These are phyloP conservation scores for Starmerella apis DNA, from an alignment of 805 yeast genomes.

Conservation along the genomic window DNA sequence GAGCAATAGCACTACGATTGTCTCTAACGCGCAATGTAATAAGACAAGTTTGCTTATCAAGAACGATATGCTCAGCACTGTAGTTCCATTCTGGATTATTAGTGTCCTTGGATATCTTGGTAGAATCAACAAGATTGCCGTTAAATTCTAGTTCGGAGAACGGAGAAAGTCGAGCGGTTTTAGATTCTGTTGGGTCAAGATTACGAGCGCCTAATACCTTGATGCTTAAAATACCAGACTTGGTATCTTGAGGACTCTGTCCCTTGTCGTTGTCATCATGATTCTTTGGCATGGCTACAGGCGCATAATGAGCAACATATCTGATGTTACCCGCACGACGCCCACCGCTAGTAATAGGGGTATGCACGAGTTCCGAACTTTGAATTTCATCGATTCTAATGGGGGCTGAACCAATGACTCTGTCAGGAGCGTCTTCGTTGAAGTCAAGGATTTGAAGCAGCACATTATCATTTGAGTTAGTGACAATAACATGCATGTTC, in stretches of 20 bases:
- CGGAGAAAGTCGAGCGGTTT: conserved; percentile 47
- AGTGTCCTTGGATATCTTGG: conserved; percentile 49
- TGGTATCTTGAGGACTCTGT: conserved; percentile 64
- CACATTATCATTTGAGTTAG: conserved; percentile 73
- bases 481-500: conserved; percentile 56
- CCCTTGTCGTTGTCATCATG: conserved; percentile 44
- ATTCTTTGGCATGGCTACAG: conserved; percentile 45
- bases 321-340: conserved; percentile 67
- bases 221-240: conserved; percentile 79
- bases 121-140: conserved; percentile 47
- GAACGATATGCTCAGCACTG: conserved; percentile 54
- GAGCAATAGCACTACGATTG: conserved; percentile 43
- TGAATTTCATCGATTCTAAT: conserved; percentile 56
- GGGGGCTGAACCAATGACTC: conserved; percentile 64
- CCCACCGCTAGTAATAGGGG: conserved; percentile 66
- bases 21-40: conserved; percentile 59
- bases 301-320: conserved; percentile 65
- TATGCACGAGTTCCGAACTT: conserved; percentile 40
- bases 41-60: conserved; percentile 60
- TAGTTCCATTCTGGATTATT: conserved; percentile 60
- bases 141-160: conserved; percentile 64
- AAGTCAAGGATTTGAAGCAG: conserved; percentile 61
- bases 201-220: conserved; percentile 56
- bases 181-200: conserved; percentile 33
- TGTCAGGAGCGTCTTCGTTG: conserved; percentile 69